phyloP scores from a whole-genome alignment of 116 monocot genomes.

The Trichopus zeylanicus region DNA sequence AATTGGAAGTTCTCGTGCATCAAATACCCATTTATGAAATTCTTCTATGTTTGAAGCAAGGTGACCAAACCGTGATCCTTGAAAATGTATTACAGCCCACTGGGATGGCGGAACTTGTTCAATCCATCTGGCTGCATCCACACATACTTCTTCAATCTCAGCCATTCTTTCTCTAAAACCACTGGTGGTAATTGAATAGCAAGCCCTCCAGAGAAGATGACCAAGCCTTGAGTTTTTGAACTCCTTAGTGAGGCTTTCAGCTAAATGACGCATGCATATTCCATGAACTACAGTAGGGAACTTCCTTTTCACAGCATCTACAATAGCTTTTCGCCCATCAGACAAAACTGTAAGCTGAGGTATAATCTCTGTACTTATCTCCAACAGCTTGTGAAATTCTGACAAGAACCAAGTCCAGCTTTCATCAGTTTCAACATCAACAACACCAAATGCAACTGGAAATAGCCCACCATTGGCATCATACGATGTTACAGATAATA shows the following conservation, averaged over 20 bases:
- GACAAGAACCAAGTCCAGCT: constrained; percentile 79
- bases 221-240: constrained; percentile 58
- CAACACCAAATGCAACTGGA: constrained; percentile 53
- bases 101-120: constrained; percentile 29
- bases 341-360: constrained; percentile 50
- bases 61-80: constrained; percentile 52
- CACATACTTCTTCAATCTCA: constrained; percentile 48
- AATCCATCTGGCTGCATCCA: constrained; percentile 57
- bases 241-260: constrained; percentile 43
- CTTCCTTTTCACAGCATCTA: constrained; percentile 48
- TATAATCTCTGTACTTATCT: constrained; percentile 25
- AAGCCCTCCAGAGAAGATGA: constrained; percentile 64
- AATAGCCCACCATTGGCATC: constrained; percentile 69
- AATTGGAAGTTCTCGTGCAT: constrained; percentile 54
- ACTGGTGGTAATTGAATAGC: constrained; percentile 41
- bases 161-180: constrained; percentile 51
- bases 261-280: constrained; percentile 47
- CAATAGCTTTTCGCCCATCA: constrained; percentile 31
- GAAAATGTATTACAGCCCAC: constrained; percentile 44
- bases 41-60: constrained; percentile 51
- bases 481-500: constrained; percentile 58
- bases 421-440: constrained; percentile 57
- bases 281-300: constrained; percentile 46
- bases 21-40: constrained; percentile 54
- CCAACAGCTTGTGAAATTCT: constrained; percentile 57